Percentiles rank a stretch among this genome's conserved stretches.
Evolutionary conservation across 352 stramenopile species (phyloP).

Genomic region (Phytophthora foliorum): DNA sequence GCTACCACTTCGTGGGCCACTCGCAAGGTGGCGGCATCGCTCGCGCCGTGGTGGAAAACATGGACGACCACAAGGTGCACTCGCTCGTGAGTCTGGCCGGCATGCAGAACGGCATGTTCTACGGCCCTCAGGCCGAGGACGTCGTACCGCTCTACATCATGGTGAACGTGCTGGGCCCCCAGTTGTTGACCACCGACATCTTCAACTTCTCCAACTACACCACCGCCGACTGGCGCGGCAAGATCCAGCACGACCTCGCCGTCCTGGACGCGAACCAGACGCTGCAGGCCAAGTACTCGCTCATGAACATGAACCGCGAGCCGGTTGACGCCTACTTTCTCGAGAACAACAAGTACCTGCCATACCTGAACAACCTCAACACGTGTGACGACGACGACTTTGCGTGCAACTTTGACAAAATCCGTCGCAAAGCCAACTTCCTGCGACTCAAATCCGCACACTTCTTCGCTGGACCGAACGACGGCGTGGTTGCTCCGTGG

Average conservation of each 20-base stretch:
- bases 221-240: constrained; percentile 34
- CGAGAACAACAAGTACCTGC: constrained; percentile 45
- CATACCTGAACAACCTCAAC: constrained; percentile 49
- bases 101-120: constrained; percentile 64
- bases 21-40: constrained; percentile 54
- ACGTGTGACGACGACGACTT: constrained; percentile 10
- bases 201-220: constrained; percentile 49
- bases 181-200: constrained; percentile 31
- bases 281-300: constrained; percentile 47
- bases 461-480: constrained; percentile 49
- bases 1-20: constrained; percentile 62
- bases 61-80: constrained; percentile 63
- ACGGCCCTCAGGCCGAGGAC: constrained; percentile 51
- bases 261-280: constrained; percentile 37
- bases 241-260: constrained; percentile 49
- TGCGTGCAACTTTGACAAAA: constrained; percentile 23
- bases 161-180: constrained; percentile 38
- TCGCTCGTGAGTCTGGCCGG: constrained; percentile 57
- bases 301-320: constrained; percentile 51
- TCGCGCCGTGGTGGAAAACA: constrained; percentile 59
- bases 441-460: constrained; percentile 40
- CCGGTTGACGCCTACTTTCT: constrained; percentile 37
- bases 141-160: constrained; percentile 43
- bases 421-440: constrained; percentile 53
- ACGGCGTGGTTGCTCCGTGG: constrained; percentile 50